phyloP scores from a whole-genome alignment of 2,329 filamentous ascomycete genomes.

The Arachnomyces sp. region DNA sequence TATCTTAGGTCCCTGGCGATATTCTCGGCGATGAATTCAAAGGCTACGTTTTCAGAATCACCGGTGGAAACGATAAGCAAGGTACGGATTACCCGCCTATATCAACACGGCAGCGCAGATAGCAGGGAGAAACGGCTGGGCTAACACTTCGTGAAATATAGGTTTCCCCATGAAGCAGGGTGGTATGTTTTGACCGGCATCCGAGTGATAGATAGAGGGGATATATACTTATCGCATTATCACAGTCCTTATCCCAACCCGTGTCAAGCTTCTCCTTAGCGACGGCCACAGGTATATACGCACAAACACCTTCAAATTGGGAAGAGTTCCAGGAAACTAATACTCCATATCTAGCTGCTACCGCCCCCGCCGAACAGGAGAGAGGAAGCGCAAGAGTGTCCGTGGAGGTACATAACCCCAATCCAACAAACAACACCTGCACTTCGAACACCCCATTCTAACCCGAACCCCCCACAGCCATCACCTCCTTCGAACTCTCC shows the following conservation, averaged over 20 bases:
- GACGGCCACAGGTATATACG: slow-evolving; percentile 65
- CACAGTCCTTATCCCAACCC: slow-evolving; percentile 76
- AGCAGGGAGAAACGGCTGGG: background rate
- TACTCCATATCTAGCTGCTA: slow-evolving; percentile 59
- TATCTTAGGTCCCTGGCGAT: slow-evolving; percentile 71
- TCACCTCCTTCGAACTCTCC: slow-evolving; percentile 89
- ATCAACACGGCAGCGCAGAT: background rate
- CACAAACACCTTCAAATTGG: background rate
- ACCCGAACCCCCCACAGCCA: slow-evolving; percentile 52
- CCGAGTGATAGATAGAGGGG: slow-evolving; percentile 14
- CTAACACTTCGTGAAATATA: slow-evolving; percentile 8
- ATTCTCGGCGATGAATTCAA: slow-evolving; percentile 98
- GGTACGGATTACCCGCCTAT: slow-evolving; percentile 33
- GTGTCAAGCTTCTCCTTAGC: slow-evolving; percentile 92
- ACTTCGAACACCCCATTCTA: slow-evolving; percentile 1
- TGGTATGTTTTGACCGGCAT: slow-evolving; percentile 37
- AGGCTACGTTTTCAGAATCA: slow-evolving; percentile 99
- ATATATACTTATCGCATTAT: slow-evolving; percentile 22
- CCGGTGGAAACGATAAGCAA: slow-evolving; percentile 99
- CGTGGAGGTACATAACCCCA: slow-evolving; percentile 53
- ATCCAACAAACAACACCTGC: background rate
- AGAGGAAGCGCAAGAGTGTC: slow-evolving; percentile 99
- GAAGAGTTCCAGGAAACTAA: background rate
- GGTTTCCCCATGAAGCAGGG: slow-evolving; percentile 99
- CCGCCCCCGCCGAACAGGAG: slow-evolving; percentile 91